phyloP scores from a whole-genome alignment of 2,329 filamentous ascomycete species.

The Myotisia sp. region DNA sequence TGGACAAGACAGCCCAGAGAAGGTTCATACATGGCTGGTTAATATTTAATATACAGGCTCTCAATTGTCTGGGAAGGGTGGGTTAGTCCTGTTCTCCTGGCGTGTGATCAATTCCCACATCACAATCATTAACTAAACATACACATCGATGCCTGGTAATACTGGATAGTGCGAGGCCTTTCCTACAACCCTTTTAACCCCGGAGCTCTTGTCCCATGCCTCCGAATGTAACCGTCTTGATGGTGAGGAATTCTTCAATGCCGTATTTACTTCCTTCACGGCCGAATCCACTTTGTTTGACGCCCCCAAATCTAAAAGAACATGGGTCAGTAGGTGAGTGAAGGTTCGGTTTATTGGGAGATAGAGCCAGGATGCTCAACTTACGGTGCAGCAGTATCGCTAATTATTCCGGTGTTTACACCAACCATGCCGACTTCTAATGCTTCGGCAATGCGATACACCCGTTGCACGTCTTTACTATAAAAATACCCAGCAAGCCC shows the following conservation, averaged over 20 bases:
- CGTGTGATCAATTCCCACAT: too few species aligned
- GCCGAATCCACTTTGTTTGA: constrained; percentile 71
- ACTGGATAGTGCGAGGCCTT: too few species aligned
- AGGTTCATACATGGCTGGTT: too few species aligned
- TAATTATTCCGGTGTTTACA: constrained; percentile 58
- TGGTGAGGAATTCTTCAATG: constrained; percentile 59
- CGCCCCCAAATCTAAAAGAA: constrained; percentile 52
- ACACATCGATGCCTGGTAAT: too few species aligned
- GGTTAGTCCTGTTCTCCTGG: too few species aligned
- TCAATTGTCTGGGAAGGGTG: too few species aligned
- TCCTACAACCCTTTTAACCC: too few species aligned
- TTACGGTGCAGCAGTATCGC: constrained; percentile 38
- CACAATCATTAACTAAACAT: too few species aligned
- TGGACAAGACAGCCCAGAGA: too few species aligned
- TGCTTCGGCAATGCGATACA: constrained; percentile 47
- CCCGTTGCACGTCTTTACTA: constrained; percentile 45
- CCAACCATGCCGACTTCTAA: constrained; percentile 39
- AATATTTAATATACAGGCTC: too few species aligned
- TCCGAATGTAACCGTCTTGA: constrained; percentile 55
- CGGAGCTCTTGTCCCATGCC: constrained; percentile 48
- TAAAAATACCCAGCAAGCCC: constrained; percentile 94
- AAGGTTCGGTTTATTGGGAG: not conserved
- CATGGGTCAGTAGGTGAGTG: constrained; percentile 2
- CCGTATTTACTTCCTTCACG: constrained; percentile 65
- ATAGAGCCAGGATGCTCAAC: constrained; percentile 14